Evolutionary conservation across 2,329 filamentous ascomycete genomes (phyloP), one percentile per base, ranked within the genome.

Genomic region (Esteya vermicola): DNA sequence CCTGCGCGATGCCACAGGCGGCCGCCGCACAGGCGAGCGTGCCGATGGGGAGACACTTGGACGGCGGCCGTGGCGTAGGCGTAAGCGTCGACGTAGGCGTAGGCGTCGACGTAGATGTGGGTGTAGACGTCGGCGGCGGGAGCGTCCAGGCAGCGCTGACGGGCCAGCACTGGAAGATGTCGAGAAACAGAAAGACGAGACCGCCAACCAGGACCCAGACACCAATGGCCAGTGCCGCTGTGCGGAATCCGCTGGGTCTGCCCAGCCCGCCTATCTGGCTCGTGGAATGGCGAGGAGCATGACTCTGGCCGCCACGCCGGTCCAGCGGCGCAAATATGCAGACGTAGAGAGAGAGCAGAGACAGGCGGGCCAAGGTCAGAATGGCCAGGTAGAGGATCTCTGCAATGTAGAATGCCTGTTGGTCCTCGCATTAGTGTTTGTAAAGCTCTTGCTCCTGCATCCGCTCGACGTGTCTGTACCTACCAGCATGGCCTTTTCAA

Each of bases 101-200:
- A 48, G 25, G 43, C 35, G 8, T 32, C 48, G 14, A 26, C n/a
- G 9, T n/a, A n/a, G n/a, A 13, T 6, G 20, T 9, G 13, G 36
- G 13, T 10, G 32, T n/a, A 5, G 20, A 18, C n/a, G 12, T 4
- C n/a, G 33, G 8, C 8, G 34, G 4, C 3, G 39, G 27, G 2
- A 52, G 51, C 10, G 51, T 43, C 58, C 59, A 62, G 40, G 52
- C 49, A 34, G 47, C 54, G 1, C 44, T 14, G 35, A 60, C 45
- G 1, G 59, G 58, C 1, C 49, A 33, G 45, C 59, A 61, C 46
- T 62, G 59, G 27, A 61, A 57, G n/a, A 58, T 49, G 38, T 55
- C 51, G 33, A 59, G 41, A 14, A 56, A 47, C 27, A 60, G 36
- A n/a, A 59, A 46, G 9, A 55, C 33, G 10, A 48, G 14, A 7